Evolutionary conservation across 129 eudicot species (phyloP).

Genomic region (Heracleum sosnowskyi): DNA sequence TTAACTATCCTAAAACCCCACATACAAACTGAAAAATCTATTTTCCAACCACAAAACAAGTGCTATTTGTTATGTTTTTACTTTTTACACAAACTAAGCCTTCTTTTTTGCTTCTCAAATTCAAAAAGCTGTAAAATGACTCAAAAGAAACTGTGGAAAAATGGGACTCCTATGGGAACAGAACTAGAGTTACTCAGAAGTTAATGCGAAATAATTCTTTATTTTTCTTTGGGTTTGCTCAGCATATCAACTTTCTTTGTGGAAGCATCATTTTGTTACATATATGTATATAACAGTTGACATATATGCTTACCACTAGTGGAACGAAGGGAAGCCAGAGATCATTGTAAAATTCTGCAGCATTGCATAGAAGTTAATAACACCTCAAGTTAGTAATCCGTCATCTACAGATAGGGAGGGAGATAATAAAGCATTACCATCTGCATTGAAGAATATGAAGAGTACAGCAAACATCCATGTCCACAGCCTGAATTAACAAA

Average conservation of each 20-base stretch:
- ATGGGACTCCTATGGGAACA: not conserved
- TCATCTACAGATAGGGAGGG: not conserved
- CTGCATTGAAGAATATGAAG: constrained; percentile 57
- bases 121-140: not conserved
- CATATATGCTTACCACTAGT: constrained; percentile 31
- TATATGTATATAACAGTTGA: not conserved
- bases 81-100: not conserved
- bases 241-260: too few relatives aligned
- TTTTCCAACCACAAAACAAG: not conserved
- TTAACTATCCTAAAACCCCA: not conserved
- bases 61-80: not conserved
- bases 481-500: constrained; percentile 35
- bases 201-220: too few relatives aligned
- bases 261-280: too few relatives aligned
- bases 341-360: constrained; percentile 36
- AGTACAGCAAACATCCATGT: constrained; percentile 52
- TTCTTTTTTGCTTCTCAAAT: not conserved
- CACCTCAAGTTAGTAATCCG: not conserved
- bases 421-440: constrained; percentile 25
- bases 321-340: constrained; percentile 55
- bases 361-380: constrained; percentile 4
- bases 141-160: not conserved
- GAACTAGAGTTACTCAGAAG: not conserved
- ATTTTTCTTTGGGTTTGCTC: too few relatives aligned
- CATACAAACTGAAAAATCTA: not conserved